Percentiles rank a stretch among this genome's conserved stretches.
phyloP scores from a whole-genome alignment of 2,329 filamentous ascomycete genomes.

The Exophiala oligosperma region DNA sequence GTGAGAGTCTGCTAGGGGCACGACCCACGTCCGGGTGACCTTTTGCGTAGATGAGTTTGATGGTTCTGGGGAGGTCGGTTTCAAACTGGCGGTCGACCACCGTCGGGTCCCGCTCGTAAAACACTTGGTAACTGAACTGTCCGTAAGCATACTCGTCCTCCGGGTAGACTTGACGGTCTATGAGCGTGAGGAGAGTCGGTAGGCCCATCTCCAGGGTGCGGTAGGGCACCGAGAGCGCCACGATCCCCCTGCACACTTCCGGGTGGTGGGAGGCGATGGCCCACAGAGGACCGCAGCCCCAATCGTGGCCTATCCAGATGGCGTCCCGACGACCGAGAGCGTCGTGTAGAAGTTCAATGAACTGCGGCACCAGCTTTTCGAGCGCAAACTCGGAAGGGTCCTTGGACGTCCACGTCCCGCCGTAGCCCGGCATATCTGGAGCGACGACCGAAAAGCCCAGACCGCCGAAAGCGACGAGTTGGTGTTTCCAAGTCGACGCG shows the following conservation, averaged over 20 bases:
- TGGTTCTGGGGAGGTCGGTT: neutral
- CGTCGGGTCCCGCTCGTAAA: slow-evolving; percentile 3
- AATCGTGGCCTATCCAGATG: slow-evolving; percentile 27
- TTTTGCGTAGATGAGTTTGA: slow-evolving; percentile 1
- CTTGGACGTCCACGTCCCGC: slow-evolving; percentile 31
- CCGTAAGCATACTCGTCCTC: slow-evolving; percentile 36
- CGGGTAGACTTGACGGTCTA: slow-evolving; percentile 49
- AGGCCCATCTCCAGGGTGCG: slow-evolving; percentile 42
- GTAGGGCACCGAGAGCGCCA: slow-evolving; percentile 41
- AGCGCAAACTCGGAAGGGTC: slow-evolving; percentile 1
- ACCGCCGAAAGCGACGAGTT: slow-evolving; percentile 41
- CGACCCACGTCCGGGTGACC: neutral
- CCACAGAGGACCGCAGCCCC: slow-evolving; percentile 18
- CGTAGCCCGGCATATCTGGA: slow-evolving; percentile 43
- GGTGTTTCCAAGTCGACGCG: slow-evolving; percentile 45
- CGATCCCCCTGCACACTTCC: slow-evolving; percentile 11
- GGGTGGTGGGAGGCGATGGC: slow-evolving; percentile 4
- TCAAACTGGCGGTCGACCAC: slow-evolving; percentile 1
- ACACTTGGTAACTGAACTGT: slow-evolving; percentile 6
- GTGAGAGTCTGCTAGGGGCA: neutral
- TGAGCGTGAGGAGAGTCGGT: slow-evolving; percentile 33
- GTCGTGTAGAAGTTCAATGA: neutral
- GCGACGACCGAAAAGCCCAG: slow-evolving; percentile 42
- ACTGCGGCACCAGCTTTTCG: slow-evolving; percentile 5
- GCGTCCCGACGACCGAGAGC: slow-evolving; percentile 11